phyloP scores from a whole-genome alignment of 2,329 filamentous ascomycete species.

The Scedosporium minutisporum region DNA sequence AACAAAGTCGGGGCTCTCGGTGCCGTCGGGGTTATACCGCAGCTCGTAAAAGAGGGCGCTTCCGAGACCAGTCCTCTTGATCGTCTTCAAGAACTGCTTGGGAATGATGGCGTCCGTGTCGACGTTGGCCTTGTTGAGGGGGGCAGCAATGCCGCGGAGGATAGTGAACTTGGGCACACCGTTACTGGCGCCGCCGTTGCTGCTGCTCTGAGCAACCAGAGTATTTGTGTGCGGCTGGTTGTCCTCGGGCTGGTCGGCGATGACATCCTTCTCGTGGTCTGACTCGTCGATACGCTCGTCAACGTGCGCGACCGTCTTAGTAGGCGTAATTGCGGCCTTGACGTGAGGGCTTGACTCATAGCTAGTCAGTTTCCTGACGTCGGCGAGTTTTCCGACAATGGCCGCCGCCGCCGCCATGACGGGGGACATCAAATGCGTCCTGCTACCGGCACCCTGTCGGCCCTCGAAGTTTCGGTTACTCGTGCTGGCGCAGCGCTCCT shows the following conservation, averaged over 20 bases:
- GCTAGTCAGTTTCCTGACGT: constrained; percentile 70
- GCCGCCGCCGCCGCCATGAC: constrained; percentile 92
- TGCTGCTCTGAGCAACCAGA: constrained; percentile 33
- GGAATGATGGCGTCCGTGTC: constrained; percentile 99
- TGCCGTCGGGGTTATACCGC: constrained; percentile 65
- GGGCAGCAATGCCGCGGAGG: constrained; percentile 79
- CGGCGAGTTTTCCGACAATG: constrained; percentile 81
- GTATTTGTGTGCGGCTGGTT: constrained; percentile 56
- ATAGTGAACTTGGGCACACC: constrained; percentile 78
- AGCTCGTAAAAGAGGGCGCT: constrained; percentile 77
- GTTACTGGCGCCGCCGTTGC: constrained; percentile 19
- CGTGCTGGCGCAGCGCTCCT: constrained; percentile 89
- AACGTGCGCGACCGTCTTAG: constrained; percentile 32
- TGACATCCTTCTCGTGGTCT: constrained; percentile 41
- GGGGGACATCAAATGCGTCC: constrained; percentile 93
- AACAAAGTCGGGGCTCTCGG: constrained; percentile 71
- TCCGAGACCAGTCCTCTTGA: constrained; percentile 92
- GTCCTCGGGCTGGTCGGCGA: constrained; percentile 54
- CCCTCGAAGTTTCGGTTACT: constrained; percentile 98
- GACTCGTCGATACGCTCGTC: constrained; percentile 44
- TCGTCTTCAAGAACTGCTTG: constrained; percentile 98
- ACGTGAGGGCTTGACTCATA: constrained; percentile 52
- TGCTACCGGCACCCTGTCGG: constrained; percentile 80
- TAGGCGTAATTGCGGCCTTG: constrained; percentile 36
- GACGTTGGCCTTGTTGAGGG: constrained; percentile 79